Evolutionary conservation across 805 yeast genomes (phyloP).

Genomic region (Crinitomyces ghanaensis): DNA sequence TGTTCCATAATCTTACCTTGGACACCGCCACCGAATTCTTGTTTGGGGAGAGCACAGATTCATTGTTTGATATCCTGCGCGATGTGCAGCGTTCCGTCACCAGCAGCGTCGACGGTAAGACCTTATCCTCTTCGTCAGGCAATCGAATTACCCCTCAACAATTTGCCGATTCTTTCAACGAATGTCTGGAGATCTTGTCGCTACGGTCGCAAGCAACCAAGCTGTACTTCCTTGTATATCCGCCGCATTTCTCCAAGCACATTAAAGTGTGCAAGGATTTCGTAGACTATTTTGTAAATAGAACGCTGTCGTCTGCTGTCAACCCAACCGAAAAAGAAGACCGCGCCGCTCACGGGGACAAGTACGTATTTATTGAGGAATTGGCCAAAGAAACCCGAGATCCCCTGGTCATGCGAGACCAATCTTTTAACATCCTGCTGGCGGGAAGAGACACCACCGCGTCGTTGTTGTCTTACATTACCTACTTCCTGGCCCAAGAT

Average conservation of each 20-base stretch:
- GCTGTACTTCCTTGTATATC: constrained; percentile 3
- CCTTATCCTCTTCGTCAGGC: too few species aligned
- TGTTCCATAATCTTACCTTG: constrained; percentile 22
- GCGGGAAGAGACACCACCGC: constrained; percentile 46
- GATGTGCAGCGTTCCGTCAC: neutral
- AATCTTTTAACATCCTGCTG: constrained; percentile 34
- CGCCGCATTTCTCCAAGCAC: constrained; percentile 21
- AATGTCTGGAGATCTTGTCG: constrained; percentile 15
- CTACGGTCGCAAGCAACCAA: constrained; percentile 12
- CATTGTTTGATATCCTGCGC: constrained; percentile 10
- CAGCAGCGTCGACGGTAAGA: neutral
- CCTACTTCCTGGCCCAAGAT: constrained; percentile 33
- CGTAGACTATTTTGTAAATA: constrained; percentile 29
- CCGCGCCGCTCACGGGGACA: constrained; percentile 20
- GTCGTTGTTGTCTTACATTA: constrained; percentile 32
- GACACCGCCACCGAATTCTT: constrained; percentile 27
- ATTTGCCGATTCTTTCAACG: constrained; percentile 16
- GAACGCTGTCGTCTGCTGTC: constrained; percentile 18
- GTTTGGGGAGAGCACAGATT: constrained; percentile 22
- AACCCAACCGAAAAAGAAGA: constrained; percentile 21
- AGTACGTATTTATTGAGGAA: constrained; percentile 36
- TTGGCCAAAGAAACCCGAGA: constrained; percentile 35
- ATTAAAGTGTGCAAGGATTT: constrained; percentile 19
- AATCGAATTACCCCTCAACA: constrained; percentile 8
- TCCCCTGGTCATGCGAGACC: constrained; percentile 35